These are phyloP conservation scores for Rhizopus microsporus DNA, from an alignment of 371 early-diverging fungal genomes.

Conservation along the genomic window DNA sequence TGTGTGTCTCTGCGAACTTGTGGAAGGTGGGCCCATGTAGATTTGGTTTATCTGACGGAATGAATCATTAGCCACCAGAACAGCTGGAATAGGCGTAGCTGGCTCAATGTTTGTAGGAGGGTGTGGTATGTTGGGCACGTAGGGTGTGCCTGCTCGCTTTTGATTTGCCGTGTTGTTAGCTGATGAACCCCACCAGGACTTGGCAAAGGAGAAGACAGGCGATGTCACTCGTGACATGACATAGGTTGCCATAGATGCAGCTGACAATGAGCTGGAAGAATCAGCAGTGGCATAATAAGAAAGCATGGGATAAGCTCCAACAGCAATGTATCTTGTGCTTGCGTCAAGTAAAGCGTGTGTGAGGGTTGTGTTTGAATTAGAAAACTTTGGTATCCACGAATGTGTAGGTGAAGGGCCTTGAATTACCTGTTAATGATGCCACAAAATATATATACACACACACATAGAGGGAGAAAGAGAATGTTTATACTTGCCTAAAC, in stretches of 20 bases:
- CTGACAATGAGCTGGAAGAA: constrained; percentile 54
- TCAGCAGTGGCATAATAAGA: constrained; percentile 60
- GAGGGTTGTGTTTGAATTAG: constrained; percentile 28
- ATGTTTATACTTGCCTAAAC: constrained; percentile 39
- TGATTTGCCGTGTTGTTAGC: not conserved
- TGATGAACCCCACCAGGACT: constrained; percentile 53
- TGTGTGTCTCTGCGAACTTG: constrained; percentile 46
- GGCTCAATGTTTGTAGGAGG: constrained; percentile 54
- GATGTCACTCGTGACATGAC: constrained; percentile 58
- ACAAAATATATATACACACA: constrained; percentile 1
- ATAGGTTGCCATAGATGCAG: constrained; percentile 61
- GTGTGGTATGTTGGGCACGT: constrained; percentile 40
- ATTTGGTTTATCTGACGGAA: constrained; percentile 54
- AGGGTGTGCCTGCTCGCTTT: constrained; percentile 35
- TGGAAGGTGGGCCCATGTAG: constrained; percentile 46
- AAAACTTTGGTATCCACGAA: constrained; percentile 8
- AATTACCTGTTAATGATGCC: constrained; percentile 13
- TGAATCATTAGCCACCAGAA: constrained; percentile 46
- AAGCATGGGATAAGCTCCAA: constrained; percentile 62
- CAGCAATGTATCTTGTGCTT: constrained; percentile 59
- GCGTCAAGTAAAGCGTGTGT: constrained; percentile 37
- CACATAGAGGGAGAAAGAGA: not conserved
- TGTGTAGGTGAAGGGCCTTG: constrained; percentile 10
- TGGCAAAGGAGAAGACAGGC: constrained; percentile 64
- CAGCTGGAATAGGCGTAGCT: constrained; percentile 53